Evolutionary conservation across 2,329 filamentous ascomycete genomes (phyloP).

Genomic region (Pseudogymnoascus pannorum): DNA sequence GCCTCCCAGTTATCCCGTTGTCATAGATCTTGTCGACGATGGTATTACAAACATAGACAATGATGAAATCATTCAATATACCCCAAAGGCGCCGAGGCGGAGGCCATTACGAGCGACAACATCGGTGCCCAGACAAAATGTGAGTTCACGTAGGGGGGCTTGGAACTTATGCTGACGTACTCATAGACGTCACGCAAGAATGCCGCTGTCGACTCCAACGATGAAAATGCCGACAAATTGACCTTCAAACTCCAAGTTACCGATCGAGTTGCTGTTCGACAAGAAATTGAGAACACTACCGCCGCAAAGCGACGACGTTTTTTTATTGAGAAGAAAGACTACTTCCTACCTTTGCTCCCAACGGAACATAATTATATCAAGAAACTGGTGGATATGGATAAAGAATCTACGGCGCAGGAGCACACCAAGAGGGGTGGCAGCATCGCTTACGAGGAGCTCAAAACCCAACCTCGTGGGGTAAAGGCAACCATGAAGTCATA

Average conservation of each 20-base stretch:
- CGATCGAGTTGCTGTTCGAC: slow-evolving; percentile 22
- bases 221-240: not conserved
- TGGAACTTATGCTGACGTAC: not conserved
- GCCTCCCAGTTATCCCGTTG: not conserved
- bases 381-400: slow-evolving; percentile 26
- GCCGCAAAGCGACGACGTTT: slow-evolving; percentile 26
- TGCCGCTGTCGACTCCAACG: slow-evolving; percentile 14
- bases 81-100: not conserved
- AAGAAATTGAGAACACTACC: slow-evolving; percentile 26
- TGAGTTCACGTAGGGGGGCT: not conserved
- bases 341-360: slow-evolving; percentile 29
- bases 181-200: slow-evolving; percentile 11
- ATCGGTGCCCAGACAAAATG: not conserved
- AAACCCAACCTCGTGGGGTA: slow-evolving; percentile 29
- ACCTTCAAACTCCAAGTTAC: slow-evolving; percentile 20
- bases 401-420: slow-evolving; percentile 19
- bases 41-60: not conserved
- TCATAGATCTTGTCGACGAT: slow-evolving; percentile 2
- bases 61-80: slow-evolving; percentile 5
- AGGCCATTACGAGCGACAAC: not conserved
- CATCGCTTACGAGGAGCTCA: slow-evolving; percentile 25
- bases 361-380: slow-evolving; percentile 27
- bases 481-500: slow-evolving; percentile 45
- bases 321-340: slow-evolving; percentile 28
- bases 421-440: slow-evolving; percentile 18